Evolutionary conservation across 75 land plant genomes (phyloP).

Genomic region (Adiantum capillusveneris): DNA sequence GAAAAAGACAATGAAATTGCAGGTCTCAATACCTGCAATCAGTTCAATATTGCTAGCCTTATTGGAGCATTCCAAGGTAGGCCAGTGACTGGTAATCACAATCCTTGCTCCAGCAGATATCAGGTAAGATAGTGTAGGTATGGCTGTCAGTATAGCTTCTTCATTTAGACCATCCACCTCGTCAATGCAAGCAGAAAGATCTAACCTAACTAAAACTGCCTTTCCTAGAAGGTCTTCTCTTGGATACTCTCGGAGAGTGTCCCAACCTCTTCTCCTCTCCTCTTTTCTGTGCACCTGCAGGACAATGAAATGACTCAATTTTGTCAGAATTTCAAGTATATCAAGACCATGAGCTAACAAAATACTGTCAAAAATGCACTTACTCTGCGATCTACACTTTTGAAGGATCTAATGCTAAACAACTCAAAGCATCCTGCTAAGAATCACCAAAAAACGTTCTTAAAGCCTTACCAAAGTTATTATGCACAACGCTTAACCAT

Average conservation of each 20-base stretch:
- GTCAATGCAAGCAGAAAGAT: slow-evolving; percentile 24
- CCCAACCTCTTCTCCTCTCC: not conserved
- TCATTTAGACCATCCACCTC: slow-evolving; percentile 4
- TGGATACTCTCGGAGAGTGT: slow-evolving; percentile 52
- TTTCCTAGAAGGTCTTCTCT: slow-evolving; percentile 38
- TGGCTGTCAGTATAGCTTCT: slow-evolving; percentile 12
- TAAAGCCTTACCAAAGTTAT: no score
- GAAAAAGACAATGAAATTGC: no score
- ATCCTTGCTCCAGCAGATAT: slow-evolving; percentile 45
- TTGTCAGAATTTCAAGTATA: no score
- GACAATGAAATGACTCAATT: no score
- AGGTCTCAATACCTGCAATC: slow-evolving; percentile 51
- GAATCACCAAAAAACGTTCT: no score
- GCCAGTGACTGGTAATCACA: slow-evolving; percentile 41
- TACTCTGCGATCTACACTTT: no score
- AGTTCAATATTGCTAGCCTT: slow-evolving; percentile 6
- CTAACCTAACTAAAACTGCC: slow-evolving; percentile 58
- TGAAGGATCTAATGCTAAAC: no score
- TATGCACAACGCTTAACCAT: no score
- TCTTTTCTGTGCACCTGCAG: no score
- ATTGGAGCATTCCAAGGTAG: not conserved
- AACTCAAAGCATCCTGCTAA: no score
- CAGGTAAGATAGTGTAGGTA: slow-evolving; percentile 52
- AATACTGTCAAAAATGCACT: no score
- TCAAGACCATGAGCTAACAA: no score